Evolutionary conservation across 768 basidiomycete species (phyloP).

Genomic region (Boletellus ananas): DNA sequence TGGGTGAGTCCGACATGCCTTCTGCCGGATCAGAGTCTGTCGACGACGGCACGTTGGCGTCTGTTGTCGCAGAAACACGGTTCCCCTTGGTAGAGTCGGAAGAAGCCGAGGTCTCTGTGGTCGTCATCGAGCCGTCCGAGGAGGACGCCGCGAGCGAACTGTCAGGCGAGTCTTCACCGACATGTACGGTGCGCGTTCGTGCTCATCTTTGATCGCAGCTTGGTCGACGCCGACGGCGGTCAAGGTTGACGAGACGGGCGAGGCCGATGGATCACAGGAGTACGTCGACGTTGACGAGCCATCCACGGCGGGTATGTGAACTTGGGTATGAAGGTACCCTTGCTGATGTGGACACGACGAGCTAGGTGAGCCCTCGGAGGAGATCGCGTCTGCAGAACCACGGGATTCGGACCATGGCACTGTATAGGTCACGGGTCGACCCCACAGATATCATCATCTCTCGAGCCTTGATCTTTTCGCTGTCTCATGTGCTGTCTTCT

Average conservation of each 20-base stretch:
- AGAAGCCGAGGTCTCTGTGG: too few species aligned
- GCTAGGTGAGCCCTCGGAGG: slow-evolving; percentile 1
- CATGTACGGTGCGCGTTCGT: too few species aligned
- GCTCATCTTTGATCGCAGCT: too few species aligned
- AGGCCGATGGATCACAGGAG: background rate
- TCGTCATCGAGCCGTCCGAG: background rate
- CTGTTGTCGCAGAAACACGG: background rate
- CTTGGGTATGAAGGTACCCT: too few species aligned
- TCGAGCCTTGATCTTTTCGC: background rate
- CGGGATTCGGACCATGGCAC: background rate
- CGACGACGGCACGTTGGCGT: background rate
- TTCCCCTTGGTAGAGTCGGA: background rate
- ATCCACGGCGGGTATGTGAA: slow-evolving; percentile 9
- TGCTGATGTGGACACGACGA: too few species aligned
- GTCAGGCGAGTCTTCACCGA: too few species aligned
- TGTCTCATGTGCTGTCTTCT: background rate
- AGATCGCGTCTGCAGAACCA: background rate
- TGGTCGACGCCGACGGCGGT: too few species aligned
- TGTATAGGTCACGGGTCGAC: background rate
- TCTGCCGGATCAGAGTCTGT: background rate
- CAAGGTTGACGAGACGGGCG: background rate
- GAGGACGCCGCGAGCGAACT: background rate
- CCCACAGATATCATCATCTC: background rate
- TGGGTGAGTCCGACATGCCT: background rate
- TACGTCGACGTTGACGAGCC: background rate